Evolutionary conservation across 805 yeast genomes (phyloP).

Genomic region (Yarrowia phangngaensis): DNA sequence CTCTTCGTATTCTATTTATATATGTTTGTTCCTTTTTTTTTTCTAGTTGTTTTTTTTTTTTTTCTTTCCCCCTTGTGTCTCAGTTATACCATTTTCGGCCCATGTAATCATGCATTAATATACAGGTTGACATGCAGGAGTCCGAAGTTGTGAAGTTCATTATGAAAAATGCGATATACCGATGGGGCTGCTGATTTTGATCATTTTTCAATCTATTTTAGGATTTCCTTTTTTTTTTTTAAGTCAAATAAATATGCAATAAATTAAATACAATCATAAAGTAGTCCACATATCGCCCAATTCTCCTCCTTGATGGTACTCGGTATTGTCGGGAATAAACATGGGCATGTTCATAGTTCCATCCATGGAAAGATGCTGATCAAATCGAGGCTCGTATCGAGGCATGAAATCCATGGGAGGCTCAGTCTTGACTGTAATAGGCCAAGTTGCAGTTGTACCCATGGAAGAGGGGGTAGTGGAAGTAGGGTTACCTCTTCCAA

Average conservation of each 20-base stretch:
- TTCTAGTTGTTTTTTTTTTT: too few relatives aligned
- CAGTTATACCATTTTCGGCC: too few relatives aligned
- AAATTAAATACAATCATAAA: slow-evolving; percentile 11
- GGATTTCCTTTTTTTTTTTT: not conserved
- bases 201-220: not conserved
- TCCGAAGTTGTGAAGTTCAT: too few relatives aligned
- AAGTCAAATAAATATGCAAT: slow-evolving; percentile 20
- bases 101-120: too few relatives aligned
- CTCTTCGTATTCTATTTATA: too few relatives aligned
- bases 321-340: slow-evolving; percentile 5
- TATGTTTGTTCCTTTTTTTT: too few relatives aligned
- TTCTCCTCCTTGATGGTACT: slow-evolving; percentile 3
- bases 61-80: too few relatives aligned
- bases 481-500: not conserved
- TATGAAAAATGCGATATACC: too few relatives aligned
- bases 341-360: slow-evolving; percentile 18
- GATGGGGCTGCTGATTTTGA: too few relatives aligned
- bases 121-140: too few relatives aligned
- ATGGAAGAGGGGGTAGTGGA: not conserved
- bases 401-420: slow-evolving; percentile 9
- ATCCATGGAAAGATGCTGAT: not conserved
- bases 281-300: slow-evolving; percentile 5
- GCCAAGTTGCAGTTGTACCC: not conserved
- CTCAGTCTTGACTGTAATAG: slow-evolving; percentile 19
- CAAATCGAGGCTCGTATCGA: slow-evolving; percentile 18